Evolutionary conservation across 192 early-diverging fungal species (phyloP), one percentile per base, ranked within the genome.

Genomic region (Dissophora ornata): DNA sequence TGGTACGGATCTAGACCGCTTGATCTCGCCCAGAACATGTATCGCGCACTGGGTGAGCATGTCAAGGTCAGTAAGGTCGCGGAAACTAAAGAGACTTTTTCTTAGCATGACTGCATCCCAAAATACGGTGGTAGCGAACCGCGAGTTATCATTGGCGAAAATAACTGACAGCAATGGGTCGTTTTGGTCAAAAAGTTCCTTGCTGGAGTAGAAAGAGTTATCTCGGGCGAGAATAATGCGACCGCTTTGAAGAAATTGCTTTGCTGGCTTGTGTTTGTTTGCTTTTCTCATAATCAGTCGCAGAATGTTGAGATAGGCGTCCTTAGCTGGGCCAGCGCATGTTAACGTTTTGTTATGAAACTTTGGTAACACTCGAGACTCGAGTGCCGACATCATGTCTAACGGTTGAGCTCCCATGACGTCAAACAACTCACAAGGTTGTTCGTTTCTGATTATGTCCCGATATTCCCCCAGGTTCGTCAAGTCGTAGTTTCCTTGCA

Each of bases 371-470:
- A 61, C 44, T 15, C 42, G 1, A 0, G 16, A 18, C 7, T 13
- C 25, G 6, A 22, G 40, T 4, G 59, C 58, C 4, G 4, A 19
- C 5, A 51, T 19, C 13, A 56, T 3, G 25, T 12, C 10, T 10
- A 62, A 30, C 0, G 58, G 41, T 0, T 7, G 29, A 10, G 52
- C 59, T 0, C 68, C 68, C 51, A 71, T 36, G 6, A n/a, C n/a
- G 19, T 24, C 3, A 6, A 6, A 19, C 60, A 56, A 13, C 1
- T 15, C 11, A 55, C 33, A 26, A 4, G 38, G 25, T 30, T 38
- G 36, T 11, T 7, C 18, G 12, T n/a, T 32, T 8, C 1, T 12
- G 28, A 55, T 49, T 1, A 62, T 38, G 40, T 56, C 41, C 21
- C 34, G 30, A 42, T 28, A 11, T 22, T 24, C 21, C 7, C 68